Base-by-base conservation (phyloP, 805 yeast genomes). In the Suhomyces sp. region DNA sequence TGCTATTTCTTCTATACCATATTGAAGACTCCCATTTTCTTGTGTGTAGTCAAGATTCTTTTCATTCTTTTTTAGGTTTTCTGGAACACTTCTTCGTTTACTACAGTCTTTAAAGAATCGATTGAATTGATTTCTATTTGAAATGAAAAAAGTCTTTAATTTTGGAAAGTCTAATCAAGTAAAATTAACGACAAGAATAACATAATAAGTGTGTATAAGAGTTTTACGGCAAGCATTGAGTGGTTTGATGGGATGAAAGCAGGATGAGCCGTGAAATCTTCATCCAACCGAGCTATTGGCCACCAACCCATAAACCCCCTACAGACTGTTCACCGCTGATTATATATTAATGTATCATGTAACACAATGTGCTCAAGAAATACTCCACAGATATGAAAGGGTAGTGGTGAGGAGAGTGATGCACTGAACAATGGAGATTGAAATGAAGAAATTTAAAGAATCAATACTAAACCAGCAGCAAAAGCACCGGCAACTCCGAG, bases 391-490 rank as follows among this genome's bases (percentile, higher is more conserved):
- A 15, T 31, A 9, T 7, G 40, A 35, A 35, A 37, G 35, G 35
- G 35, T n/a, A n/a, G 35, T 31, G 35, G 31, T 27, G 31, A 27
- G 10, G n/a, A 27, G 12, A 12, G 35, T 31, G 21, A 19, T 17
- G 41, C 22, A 37, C 41, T 37, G 22, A 37, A 37, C 10, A 17
- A 37, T 37, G 41, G 22, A 37, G n/a, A 37, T 33, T 37, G 22
- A 37, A 37, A 37, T 33, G 48, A 46, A 46, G 33, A 40, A 46
- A 46, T 20, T 68, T 68, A 77, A 60, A 78, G 65, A 57, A 79
- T 56, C 64, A 81, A 66, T 53, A 80, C 71, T 53, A 77, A 68
- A 65, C 81, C 85, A 44, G 82, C 83, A 57, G 79, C 72, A 40
- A 77, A 56, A 47, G 76, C 83, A 54, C 79, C 76, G 55, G 70